A percentile compares a stretch with the other conserved stretches of the same genome.
These are phyloP conservation scores for Nakataea oryzae DNA, from an alignment of 2,329 filamentous ascomycete genomes.

Conservation along the genomic window DNA sequence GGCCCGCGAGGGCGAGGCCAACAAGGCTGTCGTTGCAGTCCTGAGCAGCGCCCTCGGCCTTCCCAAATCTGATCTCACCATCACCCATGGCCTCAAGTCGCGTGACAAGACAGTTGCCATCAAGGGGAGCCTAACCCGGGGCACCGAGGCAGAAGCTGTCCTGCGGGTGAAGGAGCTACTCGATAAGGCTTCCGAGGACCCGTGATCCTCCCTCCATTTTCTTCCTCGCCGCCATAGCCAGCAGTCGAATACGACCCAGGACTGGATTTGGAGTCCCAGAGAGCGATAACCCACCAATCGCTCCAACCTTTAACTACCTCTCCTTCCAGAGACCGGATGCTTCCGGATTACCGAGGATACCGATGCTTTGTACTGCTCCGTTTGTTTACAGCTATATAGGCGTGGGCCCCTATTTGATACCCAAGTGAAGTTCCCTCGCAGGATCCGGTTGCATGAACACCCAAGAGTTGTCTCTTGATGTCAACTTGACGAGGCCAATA, in stretches of 20 bases:
- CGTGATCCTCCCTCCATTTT: not conserved
- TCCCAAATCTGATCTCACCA: constrained; percentile 52
- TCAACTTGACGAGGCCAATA: not conserved
- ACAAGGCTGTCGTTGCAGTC: constrained; percentile 53
- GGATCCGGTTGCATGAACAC: not conserved
- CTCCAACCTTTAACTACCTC: not conserved
- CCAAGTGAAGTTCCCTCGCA: not conserved
- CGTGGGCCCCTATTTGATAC: not conserved
- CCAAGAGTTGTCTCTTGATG: not conserved
- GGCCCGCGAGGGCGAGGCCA: constrained; percentile 57
- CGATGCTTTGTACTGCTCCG: not conserved
- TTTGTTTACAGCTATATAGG: not conserved
- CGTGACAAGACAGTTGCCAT: constrained; percentile 51
- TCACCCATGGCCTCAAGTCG: constrained; percentile 53
- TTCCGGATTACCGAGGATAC: not conserved
- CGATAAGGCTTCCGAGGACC: not conserved
- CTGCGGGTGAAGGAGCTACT: constrained; percentile 5
- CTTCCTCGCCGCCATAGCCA: no score
- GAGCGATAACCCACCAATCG: not conserved
- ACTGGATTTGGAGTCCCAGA: not conserved
- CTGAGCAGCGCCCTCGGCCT: constrained; percentile 49
- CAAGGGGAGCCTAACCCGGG: constrained; percentile 13
- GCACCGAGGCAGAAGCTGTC: constrained; percentile 5
- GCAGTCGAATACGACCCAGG: not conserved
- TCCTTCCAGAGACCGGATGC: not conserved